Evolutionary conservation across 2,329 filamentous ascomycete genomes (phyloP), one percentile per base, ranked within the genome.

Genomic region (Fusarium sp.): DNA sequence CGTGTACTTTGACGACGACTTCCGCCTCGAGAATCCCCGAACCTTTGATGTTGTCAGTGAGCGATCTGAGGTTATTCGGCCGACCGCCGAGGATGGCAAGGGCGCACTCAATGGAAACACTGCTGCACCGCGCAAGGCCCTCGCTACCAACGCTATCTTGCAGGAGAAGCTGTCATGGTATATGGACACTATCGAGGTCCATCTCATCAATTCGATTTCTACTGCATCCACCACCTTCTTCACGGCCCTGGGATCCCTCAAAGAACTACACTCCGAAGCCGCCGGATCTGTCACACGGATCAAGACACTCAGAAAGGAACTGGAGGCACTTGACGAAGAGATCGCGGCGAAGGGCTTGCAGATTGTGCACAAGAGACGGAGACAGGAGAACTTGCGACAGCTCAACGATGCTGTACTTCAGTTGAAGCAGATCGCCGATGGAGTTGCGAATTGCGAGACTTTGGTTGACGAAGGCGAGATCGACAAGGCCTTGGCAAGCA

Each of bases 91-190:
- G 34, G 87, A 91, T 71, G 88, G 91, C 29, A 87, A 89, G 27
- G 86, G 84, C 38, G 82, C 83, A 6, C 82, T 86, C 5, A 93
- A 92, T 80, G 91, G 90, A 6, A 86, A 85, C 60, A 84, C 88
- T 0, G 83, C 88, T 24, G 79, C 79, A 3, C 91, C 93, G 10
- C 90, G 96, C 69, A 98, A 98, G 81, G 93, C 94, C 1, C 86
- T 99, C 31, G 96, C 96, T 9, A 98, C 95, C 0, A 99, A 99
- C 83, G 96, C 96, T 0, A 99, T 99, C 67, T 83, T 99, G 38
- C 96, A 99, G 81, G 96, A 99, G 83, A 99, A 99, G 83, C 87
- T 99, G 14, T 98, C 96, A 0, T 99, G 96, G 96, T 99, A 99
- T 82, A 98, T 99, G 95, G 96, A 99, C 81, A 99, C 96, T 0